Base-by-base conservation (phyloP, 2,329 filamentous ascomycete genomes). In the Fusarium sp. region DNA sequence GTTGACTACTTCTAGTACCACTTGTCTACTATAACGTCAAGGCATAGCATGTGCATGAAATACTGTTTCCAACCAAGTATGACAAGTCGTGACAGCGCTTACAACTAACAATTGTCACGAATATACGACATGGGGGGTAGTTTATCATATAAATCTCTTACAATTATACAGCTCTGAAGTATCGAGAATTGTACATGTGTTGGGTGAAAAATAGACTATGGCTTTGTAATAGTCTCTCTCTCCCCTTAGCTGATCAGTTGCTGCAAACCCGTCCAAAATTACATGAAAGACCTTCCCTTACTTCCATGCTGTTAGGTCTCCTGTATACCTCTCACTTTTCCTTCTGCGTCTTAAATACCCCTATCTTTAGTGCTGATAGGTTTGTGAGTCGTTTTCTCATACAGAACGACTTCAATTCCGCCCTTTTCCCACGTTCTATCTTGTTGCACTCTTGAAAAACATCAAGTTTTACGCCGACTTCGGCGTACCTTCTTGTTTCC, bases 161-260 rank as follows among this genome's bases (percentile, higher is more conserved):
- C 47, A 59, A 44, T 53, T 50, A 14, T 56, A 53, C 30, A 38
- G 18, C n/a, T 57, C 55, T 53, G 44, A 25, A 51, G 11, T 43
- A 43, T 24, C 18, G 20, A n/a, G 18, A 6, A 18, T 12, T 30
- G 18, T 46, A 22, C 25, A 49, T 25, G 15, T n/a, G 20, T 6
- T 5, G 12, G 22, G 38, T 22, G 14, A 51, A n/a, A 24, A 25
- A 12, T 32, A 40, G 34, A n/a, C 9, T 6, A n/a, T 27, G 32
- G 30, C 24, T 34, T 16, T 34, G n/a, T n/a, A 29, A 12, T 44
- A 14, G 44, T 27, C 14, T 22, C 18, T 25, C 14, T 22, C 18
- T 45, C 14, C 15, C 18, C 38, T 46, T 16, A 29, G 34, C 34
- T 38, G 32, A 38, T n/a, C 6, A 40, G 11, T 29, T 50, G 29